Evolutionary conservation across 176 grass and related monocot species (phyloP).

Genomic region (Themeda triandra): DNA sequence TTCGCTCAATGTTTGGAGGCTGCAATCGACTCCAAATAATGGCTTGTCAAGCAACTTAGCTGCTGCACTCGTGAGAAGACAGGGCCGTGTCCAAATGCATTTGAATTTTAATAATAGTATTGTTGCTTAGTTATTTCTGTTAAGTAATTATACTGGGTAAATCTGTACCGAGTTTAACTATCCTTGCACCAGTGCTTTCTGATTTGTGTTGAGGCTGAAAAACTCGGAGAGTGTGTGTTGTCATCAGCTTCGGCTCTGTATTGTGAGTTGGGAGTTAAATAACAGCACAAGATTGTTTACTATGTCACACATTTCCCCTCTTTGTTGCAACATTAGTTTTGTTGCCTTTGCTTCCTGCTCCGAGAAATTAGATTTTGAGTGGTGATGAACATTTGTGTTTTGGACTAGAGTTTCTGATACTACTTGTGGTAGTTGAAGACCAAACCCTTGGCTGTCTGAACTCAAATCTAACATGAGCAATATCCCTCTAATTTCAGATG

Average conservation of each 20-base stretch:
- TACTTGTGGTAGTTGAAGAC: conserved; percentile 19
- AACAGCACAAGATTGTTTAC: conserved; percentile 39
- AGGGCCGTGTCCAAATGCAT: not conserved
- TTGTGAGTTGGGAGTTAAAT: conserved; percentile 60
- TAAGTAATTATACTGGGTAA: not conserved
- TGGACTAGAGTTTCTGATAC: conserved; percentile 36
- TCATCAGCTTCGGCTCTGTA: conserved; percentile 60
- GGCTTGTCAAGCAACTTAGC: conserved; percentile 31
- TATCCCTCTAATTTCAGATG: not conserved
- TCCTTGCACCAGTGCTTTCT: conserved; percentile 16
- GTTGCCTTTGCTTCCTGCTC: not conserved
- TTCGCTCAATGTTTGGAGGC: no score
- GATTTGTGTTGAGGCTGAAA: conserved; percentile 43
- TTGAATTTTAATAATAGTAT: not conserved
- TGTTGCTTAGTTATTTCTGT: not conserved
- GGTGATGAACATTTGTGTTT: conserved; percentile 21
- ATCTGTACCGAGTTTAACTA: conserved; percentile 37
- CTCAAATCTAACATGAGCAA: not conserved
- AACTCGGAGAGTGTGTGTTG: conserved; percentile 50
- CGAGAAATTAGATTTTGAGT: not conserved
- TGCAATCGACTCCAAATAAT: conserved; percentile 32
- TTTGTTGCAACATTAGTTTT: not conserved
- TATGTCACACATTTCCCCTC: no score
- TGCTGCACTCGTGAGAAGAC: conserved; percentile 19
- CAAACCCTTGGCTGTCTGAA: conserved; percentile 39